Evolutionary conservation across 805 yeast species (phyloP).

Genomic region (Kuraishia ogatae): DNA sequence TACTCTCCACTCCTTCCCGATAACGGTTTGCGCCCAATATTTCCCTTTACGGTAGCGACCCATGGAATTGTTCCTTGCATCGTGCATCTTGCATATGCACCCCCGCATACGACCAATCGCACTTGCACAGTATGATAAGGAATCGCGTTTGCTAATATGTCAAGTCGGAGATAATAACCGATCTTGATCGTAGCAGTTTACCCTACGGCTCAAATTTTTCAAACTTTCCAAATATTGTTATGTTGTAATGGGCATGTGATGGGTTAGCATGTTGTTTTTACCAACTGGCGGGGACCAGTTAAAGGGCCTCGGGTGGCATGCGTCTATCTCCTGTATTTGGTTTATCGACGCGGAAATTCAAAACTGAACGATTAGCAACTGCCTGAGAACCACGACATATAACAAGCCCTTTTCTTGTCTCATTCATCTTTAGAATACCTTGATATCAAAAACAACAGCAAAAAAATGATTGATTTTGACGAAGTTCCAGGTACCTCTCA

Average conservation of each 20-base stretch:
- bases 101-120: not conserved
- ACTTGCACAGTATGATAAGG: not conserved
- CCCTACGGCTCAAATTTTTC: too few relatives aligned
- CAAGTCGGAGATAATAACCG: too few relatives aligned
- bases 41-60: not conserved
- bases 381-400: not conserved
- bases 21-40: not conserved
- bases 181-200: too few relatives aligned
- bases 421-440: not conserved
- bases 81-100: not conserved
- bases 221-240: too few relatives aligned
- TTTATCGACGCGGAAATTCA: not conserved
- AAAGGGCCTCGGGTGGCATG: not conserved
- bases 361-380: not conserved
- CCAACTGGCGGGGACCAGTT: too few relatives aligned
- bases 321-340: not conserved
- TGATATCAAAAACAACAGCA: not conserved
- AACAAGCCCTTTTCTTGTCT: not conserved
- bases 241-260: too few relatives aligned
- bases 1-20: not conserved
- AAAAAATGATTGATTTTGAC: slow-evolving; percentile 15
- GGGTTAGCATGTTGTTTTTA: too few relatives aligned
- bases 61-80: not conserved
- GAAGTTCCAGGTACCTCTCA: slow-evolving; percentile 38
- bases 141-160: not conserved